Evolutionary conservation across 2,329 filamentous ascomycete genomes (phyloP), one percentile per base, ranked within the genome.

Genomic region (Alternaria metachromatica): DNA sequence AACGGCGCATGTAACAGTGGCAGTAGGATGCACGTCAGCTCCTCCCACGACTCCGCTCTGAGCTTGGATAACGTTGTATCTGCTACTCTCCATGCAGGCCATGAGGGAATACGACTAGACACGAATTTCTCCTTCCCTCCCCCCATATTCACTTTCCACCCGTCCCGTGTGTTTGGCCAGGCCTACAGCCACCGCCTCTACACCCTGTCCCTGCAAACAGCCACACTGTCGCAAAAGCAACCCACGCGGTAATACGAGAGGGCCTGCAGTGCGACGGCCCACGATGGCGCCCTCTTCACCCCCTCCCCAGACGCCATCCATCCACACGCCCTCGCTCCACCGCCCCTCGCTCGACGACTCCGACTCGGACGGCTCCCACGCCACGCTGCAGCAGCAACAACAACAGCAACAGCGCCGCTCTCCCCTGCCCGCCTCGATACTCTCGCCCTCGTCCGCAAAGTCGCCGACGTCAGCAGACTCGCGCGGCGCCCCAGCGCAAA

Each of bases 281-380:
- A 63, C 69, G 51, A 79, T 79, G 77, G 70, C 67, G 62, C 68
- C 75, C 21, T 72, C 73, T 0, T 77, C 77, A 20, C 76, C 77
- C 21, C 73, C 76, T 20, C 75, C 76, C 48, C 74, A 74, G 28
- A 78, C 77, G 45, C 76, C 78, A 55, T 73, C 70, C 26, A 44
- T 73, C 41, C 74, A 74, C 41, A 78, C 77, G 48, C 76, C 78
- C 57, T 73, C 70, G 30, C 37, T 73, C 25, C 74, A 73, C 30
- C 71, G 72, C 21, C 72, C 73, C 21, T 68, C 71, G 46, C 68
- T 74, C 63, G 73, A 78, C 63, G 72, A 75, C 49, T 77, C 75
- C 54, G 77, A 79, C 59, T 80, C 78, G 55, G 82, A 84, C 67
- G 79, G 77, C 51, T 78, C 76, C 46, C 80, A 81, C 56, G 73